Base-by-base conservation (phyloP, 768 basidiomycete genomes). In the Mycena crocata region DNA sequence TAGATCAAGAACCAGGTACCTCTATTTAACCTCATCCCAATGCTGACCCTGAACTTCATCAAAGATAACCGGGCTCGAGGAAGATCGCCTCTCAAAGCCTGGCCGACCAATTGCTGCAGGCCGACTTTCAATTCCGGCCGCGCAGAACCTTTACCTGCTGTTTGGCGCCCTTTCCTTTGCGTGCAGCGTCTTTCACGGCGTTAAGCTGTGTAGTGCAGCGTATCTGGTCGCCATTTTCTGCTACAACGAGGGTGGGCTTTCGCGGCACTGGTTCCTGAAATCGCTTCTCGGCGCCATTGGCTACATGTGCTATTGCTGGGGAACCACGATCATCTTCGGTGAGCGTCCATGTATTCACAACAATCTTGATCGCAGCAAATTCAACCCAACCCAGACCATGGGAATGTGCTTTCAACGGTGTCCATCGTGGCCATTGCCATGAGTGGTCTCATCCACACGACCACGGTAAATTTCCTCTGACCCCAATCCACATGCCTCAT, bases 361-460 rank as follows among this genome's bases (percentile, higher is more conserved):
- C n/a, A n/a, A 23, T 30, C 21, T 32, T 35, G 13, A 21, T 2
- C 35, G 3, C 10, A 12, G 26, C n/a, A n/a, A n/a, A 17, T 24
- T 31, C 31, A 17, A n/a, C 26, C 44, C 28, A 2, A 2, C 2
- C 40, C 37, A 73, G 73, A 68, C 45, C 68, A 68, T 37, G 63
- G 66, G 28, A 57, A 60, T 5, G 30, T 64, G 14, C 61, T 73
- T 15, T 68, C 52, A 17, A 37, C 24, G 13, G 65, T 62, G 2
- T 70, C 73, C 39, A 37, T 56, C 30, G 52, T 42, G 2, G 79
- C 80, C 13, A 70, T 80, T 26, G 56, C 66, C 6, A 64, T 73
- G 50, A 82, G 76, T 35, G 70, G 75, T 52, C 70, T 71, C 26
- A 71, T 82, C 32, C 78, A 80, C 34, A 55, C 74, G 8, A 82